Base-by-base conservation (phyloP, 2,329 filamentous ascomycete genomes). In the Lecanicillium sp. region DNA sequence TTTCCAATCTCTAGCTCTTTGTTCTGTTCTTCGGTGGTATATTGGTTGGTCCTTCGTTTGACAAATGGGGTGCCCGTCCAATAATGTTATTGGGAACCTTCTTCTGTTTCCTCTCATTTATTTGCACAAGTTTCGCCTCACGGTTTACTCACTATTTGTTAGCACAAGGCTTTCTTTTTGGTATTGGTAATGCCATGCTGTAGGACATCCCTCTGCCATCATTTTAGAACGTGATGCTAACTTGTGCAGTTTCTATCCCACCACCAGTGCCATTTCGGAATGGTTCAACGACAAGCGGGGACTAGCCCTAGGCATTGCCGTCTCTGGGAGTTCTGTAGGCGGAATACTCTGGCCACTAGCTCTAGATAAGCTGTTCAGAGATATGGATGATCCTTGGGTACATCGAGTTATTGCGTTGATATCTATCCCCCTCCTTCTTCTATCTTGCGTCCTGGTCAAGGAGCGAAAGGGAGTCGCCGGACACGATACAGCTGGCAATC, bases 111-210 rank as follows among this genome's bases (percentile, higher is more conserved):
- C 45, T 62, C 5, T 61, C 67, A 1, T 58, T 64, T 42, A 57
- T 66, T 41, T 50, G 55, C 44, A 46, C 53, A 5, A 55, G 50
- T 35, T 52, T 60, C 22, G 52, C 54, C 1, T 52, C 37, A 5
- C 41, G 50, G 3, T 68, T 59, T 42, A 63, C 52, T 41, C 62
- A 67, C 33, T 42, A 61, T 5, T 45, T 69, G 1, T 41, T 66
- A 2, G 46, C 58, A 1, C 65, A 69, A 38, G 65, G 68, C 1
- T 41, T 65, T 17, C 59, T 64, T 12, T 52, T 64, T 19, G 68
- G 68, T 2, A 39, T 66, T 12, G 62, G 63, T 11, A 59, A 55
- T 37, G 59, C 64, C 12, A 51, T 63, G 32, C 36, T 62, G 43
- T 65, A 53, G 41, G 50, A n/a, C n/a, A 40, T 34, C n/a, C 9